Conservation (phyloP, 306 rosid genomes). For the Gillenia trifoliata region DNA sequence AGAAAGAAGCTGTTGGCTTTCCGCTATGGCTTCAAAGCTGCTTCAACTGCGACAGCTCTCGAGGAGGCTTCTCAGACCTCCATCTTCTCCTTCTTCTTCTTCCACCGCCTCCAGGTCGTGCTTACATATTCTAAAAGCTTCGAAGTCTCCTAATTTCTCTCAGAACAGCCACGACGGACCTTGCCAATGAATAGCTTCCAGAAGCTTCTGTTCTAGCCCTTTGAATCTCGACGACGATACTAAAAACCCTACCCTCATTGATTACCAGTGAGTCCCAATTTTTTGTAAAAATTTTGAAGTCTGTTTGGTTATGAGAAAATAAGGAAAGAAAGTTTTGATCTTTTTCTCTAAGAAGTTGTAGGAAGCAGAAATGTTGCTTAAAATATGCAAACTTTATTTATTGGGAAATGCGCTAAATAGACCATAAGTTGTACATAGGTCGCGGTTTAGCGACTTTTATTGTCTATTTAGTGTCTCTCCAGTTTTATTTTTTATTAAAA, state of each 20-base stretch:
- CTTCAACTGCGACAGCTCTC: slow-evolving; percentile 39
- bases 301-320: slow-evolving; percentile 8
- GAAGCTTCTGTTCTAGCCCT: slow-evolving; percentile 54
- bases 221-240: slow-evolving; percentile 30
- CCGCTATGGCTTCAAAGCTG: slow-evolving; percentile 47
- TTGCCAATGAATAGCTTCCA: slow-evolving; percentile 16
- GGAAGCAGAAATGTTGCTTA: background rate
- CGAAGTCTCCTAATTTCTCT: background rate
- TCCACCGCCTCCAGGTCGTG: slow-evolving; percentile 12
- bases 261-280: slow-evolving; percentile 49
- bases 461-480: too few relatives aligned
- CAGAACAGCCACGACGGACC: slow-evolving; percentile 5
- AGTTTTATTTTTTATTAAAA: too few relatives aligned
- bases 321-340: background rate
- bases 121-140: slow-evolving; percentile 29
- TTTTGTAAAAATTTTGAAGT: background rate
- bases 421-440: too few relatives aligned
- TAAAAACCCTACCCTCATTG: slow-evolving; percentile 60
- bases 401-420: too few relatives aligned
- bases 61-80: slow-evolving; percentile 34
- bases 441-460: too few relatives aligned
- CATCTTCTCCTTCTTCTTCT: slow-evolving; percentile 22
- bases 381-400: too few relatives aligned
- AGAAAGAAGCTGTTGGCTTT: background rate
- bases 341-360: background rate